These are phyloP conservation scores for Penicillium olsonii DNA, from an alignment of 2,329 filamentous ascomycete genomes.

Conservation along the genomic window DNA sequence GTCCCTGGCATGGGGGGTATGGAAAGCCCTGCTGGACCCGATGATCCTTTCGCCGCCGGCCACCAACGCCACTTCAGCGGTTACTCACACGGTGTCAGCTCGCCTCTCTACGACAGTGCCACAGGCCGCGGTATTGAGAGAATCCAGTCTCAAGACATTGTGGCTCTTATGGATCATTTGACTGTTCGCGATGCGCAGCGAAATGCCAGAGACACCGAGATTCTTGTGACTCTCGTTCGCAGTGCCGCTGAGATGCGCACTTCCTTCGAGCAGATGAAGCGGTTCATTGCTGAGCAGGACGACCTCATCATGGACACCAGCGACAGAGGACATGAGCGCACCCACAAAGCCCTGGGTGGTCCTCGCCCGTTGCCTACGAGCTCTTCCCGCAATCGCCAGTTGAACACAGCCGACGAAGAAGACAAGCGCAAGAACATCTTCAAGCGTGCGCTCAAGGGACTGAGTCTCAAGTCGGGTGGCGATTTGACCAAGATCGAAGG, in stretches of 20 bases:
- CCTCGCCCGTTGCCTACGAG: constrained; percentile 78
- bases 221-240: constrained; percentile 88
- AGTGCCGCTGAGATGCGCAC: constrained; percentile 96
- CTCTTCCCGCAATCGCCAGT: constrained; percentile 58
- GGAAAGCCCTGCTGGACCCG: constrained; percentile 50
- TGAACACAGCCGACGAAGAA: constrained; percentile 55
- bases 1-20: constrained; percentile 54
- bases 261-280: constrained; percentile 93
- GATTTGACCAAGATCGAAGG: constrained; percentile 87
- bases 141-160: constrained; percentile 94
- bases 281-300: constrained; percentile 85
- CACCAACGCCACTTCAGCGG: constrained; percentile 73
- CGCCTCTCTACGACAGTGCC: constrained; percentile 85
- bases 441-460: constrained; percentile 84
- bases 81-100: constrained; percentile 87
- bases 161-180: constrained; percentile 96
- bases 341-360: constrained; percentile 79
- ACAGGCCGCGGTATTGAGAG: constrained; percentile 85
- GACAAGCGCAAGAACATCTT: constrained; percentile 94
- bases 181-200: constrained; percentile 96
- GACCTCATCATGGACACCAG: constrained; percentile 83
- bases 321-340: constrained; percentile 84
- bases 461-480: constrained; percentile 83
- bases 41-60: constrained; percentile 67
- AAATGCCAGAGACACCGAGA: constrained; percentile 94